A percentile compares a stretch with the other conserved stretches of the same genome.
These are phyloP conservation scores for Phytophthora fragariaefolia DNA, from an alignment of 352 stramenopile species.

Conservation along the genomic window DNA sequence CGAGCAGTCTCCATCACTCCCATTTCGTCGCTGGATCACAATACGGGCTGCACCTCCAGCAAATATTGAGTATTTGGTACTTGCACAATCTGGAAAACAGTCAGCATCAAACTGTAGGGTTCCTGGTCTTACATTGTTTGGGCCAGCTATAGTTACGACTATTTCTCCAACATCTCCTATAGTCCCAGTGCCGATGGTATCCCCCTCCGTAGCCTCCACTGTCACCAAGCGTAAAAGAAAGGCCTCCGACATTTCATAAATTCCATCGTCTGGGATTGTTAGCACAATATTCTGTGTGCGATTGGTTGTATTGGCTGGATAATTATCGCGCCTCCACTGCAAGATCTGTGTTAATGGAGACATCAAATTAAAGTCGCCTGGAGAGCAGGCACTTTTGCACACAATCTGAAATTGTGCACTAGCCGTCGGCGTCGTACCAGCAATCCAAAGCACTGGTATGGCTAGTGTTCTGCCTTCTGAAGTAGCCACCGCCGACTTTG, in stretches of 20 bases:
- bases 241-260: conserved; percentile 61
- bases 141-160: conserved; percentile 60
- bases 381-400: conserved; percentile 52
- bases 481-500: conserved; percentile 38
- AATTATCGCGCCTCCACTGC: conserved; percentile 51
- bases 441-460: conserved; percentile 68
- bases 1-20: conserved; percentile 52
- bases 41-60: conserved; percentile 58
- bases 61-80: conserved; percentile 48
- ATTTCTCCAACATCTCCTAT: conserved; percentile 55
- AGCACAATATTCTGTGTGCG: conserved; percentile 54
- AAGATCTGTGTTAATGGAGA: conserved; percentile 41
- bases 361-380: conserved; percentile 50
- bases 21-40: conserved; percentile 61
- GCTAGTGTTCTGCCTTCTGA: conserved; percentile 44
- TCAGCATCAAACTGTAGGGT: conserved; percentile 66
- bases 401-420: conserved; percentile 52
- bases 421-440: conserved; percentile 54
- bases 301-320: conserved; percentile 2
- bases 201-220: conserved; percentile 33
- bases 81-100: conserved; percentile 71
- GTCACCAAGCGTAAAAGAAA: conserved; percentile 53
- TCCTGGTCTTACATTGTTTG: conserved; percentile 62
- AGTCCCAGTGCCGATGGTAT: conserved; percentile 34
- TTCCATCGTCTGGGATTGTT: conserved; percentile 46